Evolutionary conservation across 2,329 filamentous ascomycete genomes (phyloP), one percentile per base, ranked within the genome.

Genomic region (Phoma sp.): DNA sequence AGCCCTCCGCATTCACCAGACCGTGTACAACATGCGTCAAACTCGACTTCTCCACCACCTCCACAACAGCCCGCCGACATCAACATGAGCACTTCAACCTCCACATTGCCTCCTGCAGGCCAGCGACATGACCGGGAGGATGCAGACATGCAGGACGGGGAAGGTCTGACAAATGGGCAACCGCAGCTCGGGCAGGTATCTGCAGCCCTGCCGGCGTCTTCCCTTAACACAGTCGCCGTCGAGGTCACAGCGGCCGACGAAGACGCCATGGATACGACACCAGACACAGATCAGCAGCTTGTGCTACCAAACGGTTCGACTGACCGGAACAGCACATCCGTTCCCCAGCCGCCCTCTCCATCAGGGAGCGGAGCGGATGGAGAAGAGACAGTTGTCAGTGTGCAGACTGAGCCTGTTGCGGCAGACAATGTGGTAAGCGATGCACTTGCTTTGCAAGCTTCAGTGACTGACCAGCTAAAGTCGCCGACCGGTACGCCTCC

Each of bases 231-330:
- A 22, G 60, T 71, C 32, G 69, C 67, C 18, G 61, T 72, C 8
- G 64, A 70, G 30, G 63, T 69, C 41, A 65, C 67, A 9, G 64
- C 64, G 13, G 59, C 69, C 14, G 69, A 73, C 40, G 71, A 72
- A 14, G 74, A 76, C 48, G 66, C 64, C 35, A 77, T 77, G 75
- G 75, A 77, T 49, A 75, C 69, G 14, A 71, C 72, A 7, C 67
- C 71, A 6, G 74, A 76, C 53, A 55, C 47, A 38, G 63, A 67
- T 40, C 62, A 68, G 33, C 59, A 53, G 7, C 43, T 64, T 36
- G 58, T 66, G 25, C 56, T 67, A 54, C 61, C 69, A 14, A 62
- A 66, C 41, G 61, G 58, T 47, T 62, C 66, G 43, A 46, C 61
- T 33, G 60, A 54, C 40, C 48, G 57, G 24, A 47, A 55, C 5